phyloP scores from a whole-genome alignment of 2,329 filamentous ascomycete species.

The Aspergillus piperis region DNA sequence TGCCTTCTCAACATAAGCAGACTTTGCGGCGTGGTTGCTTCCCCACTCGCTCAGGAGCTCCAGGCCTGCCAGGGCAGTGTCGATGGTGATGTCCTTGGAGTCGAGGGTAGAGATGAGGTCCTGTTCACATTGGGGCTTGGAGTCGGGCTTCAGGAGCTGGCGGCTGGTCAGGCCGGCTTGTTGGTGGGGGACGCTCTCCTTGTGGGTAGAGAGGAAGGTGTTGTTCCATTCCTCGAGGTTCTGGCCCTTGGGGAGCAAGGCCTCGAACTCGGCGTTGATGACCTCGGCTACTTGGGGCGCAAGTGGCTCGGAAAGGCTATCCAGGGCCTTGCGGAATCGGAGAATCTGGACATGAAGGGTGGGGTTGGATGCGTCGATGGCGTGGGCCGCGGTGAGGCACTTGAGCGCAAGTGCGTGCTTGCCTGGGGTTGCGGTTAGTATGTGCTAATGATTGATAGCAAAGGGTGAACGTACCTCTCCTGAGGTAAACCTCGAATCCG shows the following conservation, averaged over 20 bases:
- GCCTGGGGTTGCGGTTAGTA: conserved; percentile 53
- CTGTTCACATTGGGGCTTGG: conserved; percentile 60
- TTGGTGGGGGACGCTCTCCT: conserved; percentile 62
- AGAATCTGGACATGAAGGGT: conserved; percentile 74
- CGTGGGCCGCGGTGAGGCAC: conserved; percentile 73
- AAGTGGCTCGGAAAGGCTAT: conserved; percentile 60
- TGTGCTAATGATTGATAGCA: neutral
- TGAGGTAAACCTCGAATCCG: conserved; percentile 87
- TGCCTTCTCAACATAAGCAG: conserved; percentile 50
- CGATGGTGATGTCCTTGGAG: conserved; percentile 52
- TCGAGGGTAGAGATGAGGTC: conserved; percentile 63
- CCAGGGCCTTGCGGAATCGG: conserved; percentile 66
- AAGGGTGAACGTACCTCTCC: conserved; percentile 65
- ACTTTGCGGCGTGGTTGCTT: conserved; percentile 50
- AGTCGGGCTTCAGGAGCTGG: conserved; percentile 59
- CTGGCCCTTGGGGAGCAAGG: conserved; percentile 56
- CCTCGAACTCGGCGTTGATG: conserved; percentile 67
- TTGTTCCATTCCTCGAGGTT: conserved; percentile 67
- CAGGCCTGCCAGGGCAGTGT: conserved; percentile 60
- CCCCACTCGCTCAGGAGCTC: conserved; percentile 54
- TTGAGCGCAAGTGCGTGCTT: conserved; percentile 87
- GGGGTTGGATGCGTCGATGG: conserved; percentile 68
- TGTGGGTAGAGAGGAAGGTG: conserved; percentile 64
- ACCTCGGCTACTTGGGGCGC: conserved; percentile 67
- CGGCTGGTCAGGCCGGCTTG: conserved; percentile 65